Percentiles rank a stretch among this genome's conserved stretches.
These are phyloP conservation scores for Dictyostelium purpureum DNA, from an alignment of 78 protist species.

Conservation along the genomic window DNA sequence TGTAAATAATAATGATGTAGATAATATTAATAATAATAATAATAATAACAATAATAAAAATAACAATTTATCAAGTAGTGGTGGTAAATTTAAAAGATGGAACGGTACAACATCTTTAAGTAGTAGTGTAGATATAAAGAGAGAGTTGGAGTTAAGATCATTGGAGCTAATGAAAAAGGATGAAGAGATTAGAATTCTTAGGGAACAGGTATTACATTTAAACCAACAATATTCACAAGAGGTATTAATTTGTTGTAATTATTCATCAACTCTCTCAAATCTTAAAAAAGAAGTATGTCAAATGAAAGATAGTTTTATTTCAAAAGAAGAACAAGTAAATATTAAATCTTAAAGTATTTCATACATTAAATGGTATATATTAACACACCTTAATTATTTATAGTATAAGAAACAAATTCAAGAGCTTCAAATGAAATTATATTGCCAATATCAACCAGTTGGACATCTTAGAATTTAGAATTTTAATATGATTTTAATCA, in stretches of 20 bases:
- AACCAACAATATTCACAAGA: conserved; percentile 41
- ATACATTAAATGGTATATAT: not conserved
- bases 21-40: no score
- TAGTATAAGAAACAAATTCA: conserved; percentile 58
- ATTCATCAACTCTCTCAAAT: conserved; percentile 11
- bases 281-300: conserved; percentile 31
- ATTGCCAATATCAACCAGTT: conserved; percentile 20
- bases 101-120: not conserved
- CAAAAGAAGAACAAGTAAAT: conserved; percentile 68
- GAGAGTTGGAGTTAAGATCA: conserved; percentile 20
- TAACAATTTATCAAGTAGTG: not conserved
- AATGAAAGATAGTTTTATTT: not conserved
- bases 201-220: not conserved
- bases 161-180: conserved; percentile 32
- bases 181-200: conserved; percentile 38
- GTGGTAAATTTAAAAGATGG: not conserved
- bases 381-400: not conserved
- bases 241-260: conserved; percentile 28
- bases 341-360: not conserved
- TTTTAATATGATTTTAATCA: no score
- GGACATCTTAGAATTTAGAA: not conserved
- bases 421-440: conserved; percentile 49
- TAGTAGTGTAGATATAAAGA: conserved; percentile 5
- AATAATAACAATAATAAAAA: no score
- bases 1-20: no score